A percentile compares a stretch with the other conserved stretches of the same genome.
These are phyloP conservation scores for Cyberlindnera samutprakarnensis DNA, from an alignment of 805 yeast genomes.

Conservation along the genomic window DNA sequence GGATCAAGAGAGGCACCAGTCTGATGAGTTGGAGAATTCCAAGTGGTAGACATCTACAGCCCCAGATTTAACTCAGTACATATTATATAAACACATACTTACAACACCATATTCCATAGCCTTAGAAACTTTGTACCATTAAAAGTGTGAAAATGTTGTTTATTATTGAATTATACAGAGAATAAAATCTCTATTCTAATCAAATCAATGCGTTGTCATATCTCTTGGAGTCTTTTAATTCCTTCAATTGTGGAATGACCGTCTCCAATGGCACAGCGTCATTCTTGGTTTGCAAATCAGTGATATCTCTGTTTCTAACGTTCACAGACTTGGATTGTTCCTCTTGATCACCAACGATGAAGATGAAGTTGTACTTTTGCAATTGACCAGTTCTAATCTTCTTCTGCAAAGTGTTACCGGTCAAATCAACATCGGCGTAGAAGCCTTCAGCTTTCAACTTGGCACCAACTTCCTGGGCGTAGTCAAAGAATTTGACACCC, in stretches of 20 bases:
- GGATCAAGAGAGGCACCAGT: conserved; percentile 18
- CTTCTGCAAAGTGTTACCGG: conserved; percentile 96
- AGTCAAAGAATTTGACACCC: conserved; percentile 86
- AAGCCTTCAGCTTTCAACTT: conserved; percentile 64
- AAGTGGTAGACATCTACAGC: conserved; percentile 11
- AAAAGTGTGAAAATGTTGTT: no score
- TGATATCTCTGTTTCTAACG: conserved; percentile 93
- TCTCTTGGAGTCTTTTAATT: conserved; percentile 69
- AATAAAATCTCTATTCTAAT: not conserved
- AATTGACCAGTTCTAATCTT: conserved; percentile 96
- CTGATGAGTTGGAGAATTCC: conserved; percentile 11
- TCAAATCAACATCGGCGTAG: conserved; percentile 86
- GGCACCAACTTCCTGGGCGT: conserved; percentile 77
- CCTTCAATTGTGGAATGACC: conserved; percentile 61
- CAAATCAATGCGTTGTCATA: conserved; percentile 44
- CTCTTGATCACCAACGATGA: conserved; percentile 96
- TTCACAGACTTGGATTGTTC: conserved; percentile 73
- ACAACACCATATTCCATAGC: not conserved
- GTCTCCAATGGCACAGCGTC: conserved; percentile 68
- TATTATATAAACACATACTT: not conserved
- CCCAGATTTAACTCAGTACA: no score
- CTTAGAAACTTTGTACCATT: no score
- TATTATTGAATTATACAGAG: no score
- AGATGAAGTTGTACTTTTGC: conserved; percentile 89
- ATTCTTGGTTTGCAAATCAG: conserved; percentile 87